Percentiles rank a stretch among this genome's conserved stretches.
Conservation (phyloP, 805 yeast genomes). For the Saturnispora serradocipensis region DNA sequence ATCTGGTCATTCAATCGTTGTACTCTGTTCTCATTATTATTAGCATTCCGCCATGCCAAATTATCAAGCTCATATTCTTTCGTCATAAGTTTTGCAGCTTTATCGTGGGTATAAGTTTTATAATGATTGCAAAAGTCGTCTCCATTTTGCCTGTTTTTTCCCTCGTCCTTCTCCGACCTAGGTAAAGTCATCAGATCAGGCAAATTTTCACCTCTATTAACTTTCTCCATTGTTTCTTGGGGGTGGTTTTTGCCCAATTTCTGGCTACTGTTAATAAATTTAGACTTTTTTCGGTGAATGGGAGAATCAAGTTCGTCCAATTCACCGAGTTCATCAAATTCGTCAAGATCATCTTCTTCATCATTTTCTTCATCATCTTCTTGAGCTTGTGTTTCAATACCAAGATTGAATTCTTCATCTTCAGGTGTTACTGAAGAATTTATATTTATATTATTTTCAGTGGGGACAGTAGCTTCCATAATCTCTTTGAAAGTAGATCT, state of each 20-base stretch:
- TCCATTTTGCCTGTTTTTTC: not conserved
- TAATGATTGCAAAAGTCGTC: not conserved
- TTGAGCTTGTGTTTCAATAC: not conserved
- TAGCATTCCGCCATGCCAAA: not conserved
- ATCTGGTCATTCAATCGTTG: not conserved
- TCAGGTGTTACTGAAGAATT: not conserved
- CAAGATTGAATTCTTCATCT: constrained; percentile 6
- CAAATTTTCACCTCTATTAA: not conserved
- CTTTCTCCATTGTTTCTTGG: not conserved
- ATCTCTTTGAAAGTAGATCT: constrained; percentile 18
- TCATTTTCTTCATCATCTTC: constrained; percentile 9
- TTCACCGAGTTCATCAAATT: not conserved
- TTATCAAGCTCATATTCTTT: not conserved
- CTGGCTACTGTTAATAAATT: not conserved
- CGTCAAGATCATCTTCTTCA: constrained; percentile 2
- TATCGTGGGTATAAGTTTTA: not conserved
- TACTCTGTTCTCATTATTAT: not conserved
- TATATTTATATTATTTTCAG: not conserved
- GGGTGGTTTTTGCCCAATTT: not conserved
- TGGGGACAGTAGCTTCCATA: constrained; percentile 10
- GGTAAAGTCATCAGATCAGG: too few relatives aligned
- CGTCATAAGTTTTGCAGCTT: not conserved
- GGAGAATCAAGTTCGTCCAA: not conserved
- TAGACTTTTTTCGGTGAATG: not conserved
- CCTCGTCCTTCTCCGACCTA: not conserved